Percentiles rank a stretch among this genome's conserved stretches.
phyloP scores from a whole-genome alignment of 1,284 basidiomycete genomes.

The Anthracocystis panici-leucophaei region DNA sequence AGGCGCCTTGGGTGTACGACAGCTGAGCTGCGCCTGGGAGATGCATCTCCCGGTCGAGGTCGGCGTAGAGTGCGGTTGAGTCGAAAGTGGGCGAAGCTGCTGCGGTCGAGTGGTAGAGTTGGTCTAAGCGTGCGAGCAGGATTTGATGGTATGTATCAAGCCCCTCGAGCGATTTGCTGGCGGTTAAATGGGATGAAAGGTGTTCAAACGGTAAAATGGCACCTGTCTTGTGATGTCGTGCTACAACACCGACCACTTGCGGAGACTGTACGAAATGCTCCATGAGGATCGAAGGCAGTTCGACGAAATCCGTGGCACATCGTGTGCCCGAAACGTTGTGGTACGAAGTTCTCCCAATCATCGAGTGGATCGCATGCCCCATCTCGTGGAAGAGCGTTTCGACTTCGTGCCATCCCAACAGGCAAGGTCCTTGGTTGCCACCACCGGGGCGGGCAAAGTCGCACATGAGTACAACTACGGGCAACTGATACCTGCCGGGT shows the following conservation, averaged over 20 bases:
- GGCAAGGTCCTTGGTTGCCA: constrained; percentile 77
- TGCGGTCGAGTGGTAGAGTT: constrained; percentile 83
- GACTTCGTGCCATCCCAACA: constrained; percentile 92
- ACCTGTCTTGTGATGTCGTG: constrained; percentile 75
- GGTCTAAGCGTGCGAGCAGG: constrained; percentile 87
- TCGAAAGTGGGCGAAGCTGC: constrained; percentile 71
- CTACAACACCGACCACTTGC: constrained; percentile 82
- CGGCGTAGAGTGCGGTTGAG: constrained; percentile 75
- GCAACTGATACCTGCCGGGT: constrained; percentile 78
- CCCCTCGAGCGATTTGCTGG: constrained; percentile 51
- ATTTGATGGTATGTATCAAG: constrained; percentile 92
- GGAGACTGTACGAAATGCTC: constrained; percentile 92
- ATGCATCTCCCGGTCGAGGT: constrained; percentile 42
- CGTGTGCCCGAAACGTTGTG: constrained; percentile 98
- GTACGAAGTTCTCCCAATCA: constrained; percentile 97
- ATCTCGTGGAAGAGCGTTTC: constrained; percentile 97
- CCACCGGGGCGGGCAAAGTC: constrained; percentile 82
- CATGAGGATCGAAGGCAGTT: constrained; percentile 97
- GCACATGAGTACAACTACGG: constrained; percentile 89
- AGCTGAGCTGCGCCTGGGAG: constrained; percentile 31
- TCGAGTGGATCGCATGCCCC: constrained; percentile 99
- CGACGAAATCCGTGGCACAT: constrained; percentile 98
- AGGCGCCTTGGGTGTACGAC: constrained; percentile 27
- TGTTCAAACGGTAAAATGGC: constrained; percentile 79
- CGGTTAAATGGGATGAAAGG: constrained; percentile 67